A percentile compares a stretch with the other conserved stretches of the same genome.
phyloP scores from a whole-genome alignment of 2,329 filamentous ascomycete species.

The Coniella vitis region DNA sequence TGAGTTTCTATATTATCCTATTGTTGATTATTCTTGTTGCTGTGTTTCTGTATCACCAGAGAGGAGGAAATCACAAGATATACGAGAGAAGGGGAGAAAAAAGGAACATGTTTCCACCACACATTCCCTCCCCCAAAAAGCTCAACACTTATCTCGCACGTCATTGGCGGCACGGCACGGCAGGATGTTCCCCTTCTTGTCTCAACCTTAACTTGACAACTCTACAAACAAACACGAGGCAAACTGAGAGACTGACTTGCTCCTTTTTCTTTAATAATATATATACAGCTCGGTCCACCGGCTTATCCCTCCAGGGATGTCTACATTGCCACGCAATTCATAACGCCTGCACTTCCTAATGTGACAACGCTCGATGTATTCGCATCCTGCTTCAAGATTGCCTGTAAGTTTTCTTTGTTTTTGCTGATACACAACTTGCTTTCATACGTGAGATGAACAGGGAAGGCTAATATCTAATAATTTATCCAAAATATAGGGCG shows the following conservation, averaged over 20 bases:
- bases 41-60: background rate
- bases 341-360: conserved; percentile 8
- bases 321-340: conserved; percentile 13
- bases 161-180: too few relatives aligned
- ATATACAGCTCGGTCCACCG: conserved; percentile 13
- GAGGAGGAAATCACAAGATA: too few relatives aligned
- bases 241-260: too few relatives aligned
- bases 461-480: too few relatives aligned
- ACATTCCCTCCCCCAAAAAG: background rate
- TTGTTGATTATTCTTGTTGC: background rate
- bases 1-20: background rate
- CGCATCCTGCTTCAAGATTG: conserved; percentile 10
- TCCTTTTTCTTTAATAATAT: too few relatives aligned
- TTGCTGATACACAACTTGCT: too few relatives aligned
- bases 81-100: too few relatives aligned
- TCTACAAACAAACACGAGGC: too few relatives aligned
- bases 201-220: too few relatives aligned
- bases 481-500: background rate
- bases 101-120: too few relatives aligned
- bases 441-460: too few relatives aligned
- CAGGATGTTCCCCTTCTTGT: background rate
- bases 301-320: conserved; percentile 13
- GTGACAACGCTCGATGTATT: conserved; percentile 11
- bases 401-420: conserved; percentile 6
- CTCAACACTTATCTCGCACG: too few relatives aligned